phyloP scores from a whole-genome alignment of 805 yeast species.

The Monosporozyma yasuniensis region DNA sequence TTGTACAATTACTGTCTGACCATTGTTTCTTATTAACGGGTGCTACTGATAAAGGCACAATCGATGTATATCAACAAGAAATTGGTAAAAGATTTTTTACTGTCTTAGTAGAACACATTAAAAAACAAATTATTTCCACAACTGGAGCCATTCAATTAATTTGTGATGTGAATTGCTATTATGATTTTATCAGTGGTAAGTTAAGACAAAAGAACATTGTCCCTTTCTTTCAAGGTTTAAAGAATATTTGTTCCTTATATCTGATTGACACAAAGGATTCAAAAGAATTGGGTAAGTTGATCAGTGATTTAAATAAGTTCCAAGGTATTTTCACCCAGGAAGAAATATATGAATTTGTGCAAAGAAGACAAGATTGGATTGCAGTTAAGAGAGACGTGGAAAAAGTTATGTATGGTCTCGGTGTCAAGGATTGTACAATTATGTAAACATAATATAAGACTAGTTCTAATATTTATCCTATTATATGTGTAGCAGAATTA shows the following conservation, averaged over 20 bases:
- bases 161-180: conserved; percentile 70
- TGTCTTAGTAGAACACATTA: conserved; percentile 65
- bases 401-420: conserved; percentile 89
- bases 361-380: conserved; percentile 81
- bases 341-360: conserved; percentile 88
- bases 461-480: too few species aligned
- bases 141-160: conserved; percentile 78
- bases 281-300: conserved; percentile 72
- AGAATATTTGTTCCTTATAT: conserved; percentile 77
- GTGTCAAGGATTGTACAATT: conserved; percentile 64
- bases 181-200: conserved; percentile 54
- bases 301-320: conserved; percentile 75
- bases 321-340: conserved; percentile 87
- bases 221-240: conserved; percentile 70
- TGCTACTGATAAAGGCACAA: conserved; percentile 76
- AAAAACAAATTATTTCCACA: conserved; percentile 61
- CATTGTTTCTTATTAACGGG: conserved; percentile 70
- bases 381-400: conserved; percentile 71
- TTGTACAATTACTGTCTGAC: conserved; percentile 51
- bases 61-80: conserved; percentile 91
- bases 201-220: conserved; percentile 59
- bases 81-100: conserved; percentile 80
- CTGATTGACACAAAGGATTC: conserved; percentile 60
- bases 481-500: too few species aligned
- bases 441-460: conserved; percentile 26